phyloP scores from a whole-genome alignment of 176 grass and related monocot genomes.

The Calamus simplicifolius region DNA sequence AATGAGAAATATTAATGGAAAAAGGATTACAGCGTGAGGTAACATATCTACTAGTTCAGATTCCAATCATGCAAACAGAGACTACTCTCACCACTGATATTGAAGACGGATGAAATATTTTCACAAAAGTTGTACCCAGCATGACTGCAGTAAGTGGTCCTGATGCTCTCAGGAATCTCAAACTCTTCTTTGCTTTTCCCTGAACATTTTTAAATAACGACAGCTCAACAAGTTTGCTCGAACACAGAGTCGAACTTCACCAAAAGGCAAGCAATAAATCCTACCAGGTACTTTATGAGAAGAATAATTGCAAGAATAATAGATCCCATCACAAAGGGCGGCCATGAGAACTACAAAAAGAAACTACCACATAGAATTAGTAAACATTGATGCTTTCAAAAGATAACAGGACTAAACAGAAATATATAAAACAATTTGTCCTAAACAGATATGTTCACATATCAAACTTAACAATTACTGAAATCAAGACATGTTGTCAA shows the following conservation, averaged over 20 bases:
- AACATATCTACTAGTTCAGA: neutral
- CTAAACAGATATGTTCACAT: too few relatives aligned
- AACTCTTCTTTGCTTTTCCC: conserved; percentile 85
- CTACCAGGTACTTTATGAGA: conserved; percentile 75
- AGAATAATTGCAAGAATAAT: conserved; percentile 71
- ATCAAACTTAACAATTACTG: too few relatives aligned
- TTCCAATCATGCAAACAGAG: conserved; percentile 2
- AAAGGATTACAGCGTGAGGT: neutral
- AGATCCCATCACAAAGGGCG: conserved; percentile 85
- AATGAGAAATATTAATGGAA: neutral
- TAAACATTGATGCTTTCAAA: neutral
- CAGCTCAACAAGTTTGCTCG: neutral
- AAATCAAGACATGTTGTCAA: too few relatives aligned
- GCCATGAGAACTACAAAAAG: conserved; percentile 81
- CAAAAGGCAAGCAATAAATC: neutral
- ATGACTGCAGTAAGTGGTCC: conserved; percentile 92
- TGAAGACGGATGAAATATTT: conserved; percentile 76
- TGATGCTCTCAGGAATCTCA: conserved; percentile 58
- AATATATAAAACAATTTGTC: neutral
- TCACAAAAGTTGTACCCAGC: conserved; percentile 74
- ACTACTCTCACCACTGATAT: conserved; percentile 77
- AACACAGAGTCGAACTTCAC: neutral
- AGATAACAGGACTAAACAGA: neutral
- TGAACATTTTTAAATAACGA: conserved; percentile 20
- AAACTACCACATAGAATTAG: neutral